phyloP scores from a whole-genome alignment of 108 stramenopile species.

The Nitzschia putrida region DNA sequence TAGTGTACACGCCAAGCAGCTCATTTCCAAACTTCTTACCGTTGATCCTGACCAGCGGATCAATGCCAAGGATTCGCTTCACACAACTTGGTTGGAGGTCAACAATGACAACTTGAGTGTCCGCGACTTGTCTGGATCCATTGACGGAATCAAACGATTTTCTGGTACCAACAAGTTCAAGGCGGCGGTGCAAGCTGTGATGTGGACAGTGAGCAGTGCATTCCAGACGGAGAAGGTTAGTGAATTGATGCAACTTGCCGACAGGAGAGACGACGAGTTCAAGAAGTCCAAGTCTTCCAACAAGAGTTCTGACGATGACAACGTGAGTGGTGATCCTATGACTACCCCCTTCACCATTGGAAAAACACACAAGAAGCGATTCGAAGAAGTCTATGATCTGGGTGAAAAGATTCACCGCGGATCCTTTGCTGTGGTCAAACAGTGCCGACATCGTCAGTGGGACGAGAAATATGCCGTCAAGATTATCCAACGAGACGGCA shows the following conservation, averaged over 20 bases:
- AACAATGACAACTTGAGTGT: slow-evolving; percentile 30
- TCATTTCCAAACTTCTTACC: slow-evolving; percentile 72
- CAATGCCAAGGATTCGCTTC: slow-evolving; percentile 56
- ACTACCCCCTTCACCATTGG: slow-evolving; percentile 22
- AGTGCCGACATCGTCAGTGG: slow-evolving; percentile 43
- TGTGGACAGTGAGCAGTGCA: slow-evolving; percentile 25
- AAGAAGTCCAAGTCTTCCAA: neutral
- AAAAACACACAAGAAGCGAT: slow-evolving; percentile 42
- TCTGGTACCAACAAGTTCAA: slow-evolving; percentile 68
- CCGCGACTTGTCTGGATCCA: slow-evolving; percentile 51
- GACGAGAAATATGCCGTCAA: slow-evolving; percentile 61
- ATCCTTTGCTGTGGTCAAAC: slow-evolving; percentile 59
- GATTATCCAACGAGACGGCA: slow-evolving; percentile 52
- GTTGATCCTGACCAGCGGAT: slow-evolving; percentile 70
- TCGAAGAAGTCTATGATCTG: slow-evolving; percentile 60
- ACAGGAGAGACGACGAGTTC: slow-evolving; percentile 22
- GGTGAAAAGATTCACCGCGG: slow-evolving; percentile 56
- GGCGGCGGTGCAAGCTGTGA: slow-evolving; percentile 58
- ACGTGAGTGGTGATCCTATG: neutral
- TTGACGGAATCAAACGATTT: slow-evolving; percentile 74
- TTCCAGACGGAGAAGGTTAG: slow-evolving; percentile 40
- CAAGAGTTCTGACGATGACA: neutral
- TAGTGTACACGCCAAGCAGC: slow-evolving; percentile 72
- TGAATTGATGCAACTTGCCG: slow-evolving; percentile 24
- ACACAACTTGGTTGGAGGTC: slow-evolving; percentile 67